These are phyloP conservation scores for Mortierella sp. DNA, from an alignment of 371 early-diverging fungal genomes.

Conservation along the genomic window DNA sequence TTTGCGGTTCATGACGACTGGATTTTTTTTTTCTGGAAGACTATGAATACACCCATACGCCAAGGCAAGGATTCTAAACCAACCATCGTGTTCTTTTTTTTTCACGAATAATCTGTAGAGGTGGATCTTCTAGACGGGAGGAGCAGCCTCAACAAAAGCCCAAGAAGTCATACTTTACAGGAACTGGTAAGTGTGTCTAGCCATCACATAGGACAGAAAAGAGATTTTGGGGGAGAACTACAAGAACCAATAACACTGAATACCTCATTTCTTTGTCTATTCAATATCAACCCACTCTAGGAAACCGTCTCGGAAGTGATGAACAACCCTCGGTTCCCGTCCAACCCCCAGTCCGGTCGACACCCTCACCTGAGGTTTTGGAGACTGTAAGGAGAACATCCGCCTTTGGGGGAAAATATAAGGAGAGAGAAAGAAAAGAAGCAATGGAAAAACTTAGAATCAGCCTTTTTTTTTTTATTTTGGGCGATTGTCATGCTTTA, in stretches of 20 bases:
- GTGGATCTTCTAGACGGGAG: slow-evolving; percentile 64
- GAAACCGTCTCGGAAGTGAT: slow-evolving; percentile 69
- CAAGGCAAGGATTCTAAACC: background rate
- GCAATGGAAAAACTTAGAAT: too few relatives aligned
- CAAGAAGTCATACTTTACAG: slow-evolving; percentile 65
- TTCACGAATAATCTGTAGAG: slow-evolving; percentile 41
- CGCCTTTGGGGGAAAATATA: background rate
- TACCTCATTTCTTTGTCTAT: too few relatives aligned
- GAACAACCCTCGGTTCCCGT: slow-evolving; percentile 62
- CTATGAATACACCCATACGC: too few relatives aligned
- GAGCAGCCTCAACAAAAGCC: slow-evolving; percentile 26
- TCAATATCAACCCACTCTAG: too few relatives aligned
- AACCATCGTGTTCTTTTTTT: background rate
- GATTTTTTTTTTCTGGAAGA: slow-evolving; percentile 4
- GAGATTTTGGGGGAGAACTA: background rate
- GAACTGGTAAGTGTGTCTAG: slow-evolving; percentile 63
- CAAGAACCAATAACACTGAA: too few relatives aligned
- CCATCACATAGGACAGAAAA: too few relatives aligned
- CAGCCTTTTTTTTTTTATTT: too few relatives aligned
- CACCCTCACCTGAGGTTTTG: slow-evolving; percentile 30
- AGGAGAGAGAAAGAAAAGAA: too few relatives aligned
- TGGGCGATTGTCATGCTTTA: too few relatives aligned
- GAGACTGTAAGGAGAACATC: slow-evolving; percentile 53
- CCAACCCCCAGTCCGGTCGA: slow-evolving; percentile 20
- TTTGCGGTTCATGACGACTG: background rate